Base-by-base conservation (phyloP, 139 green algal genomes). In the Chlamydomonas applanata region DNA sequence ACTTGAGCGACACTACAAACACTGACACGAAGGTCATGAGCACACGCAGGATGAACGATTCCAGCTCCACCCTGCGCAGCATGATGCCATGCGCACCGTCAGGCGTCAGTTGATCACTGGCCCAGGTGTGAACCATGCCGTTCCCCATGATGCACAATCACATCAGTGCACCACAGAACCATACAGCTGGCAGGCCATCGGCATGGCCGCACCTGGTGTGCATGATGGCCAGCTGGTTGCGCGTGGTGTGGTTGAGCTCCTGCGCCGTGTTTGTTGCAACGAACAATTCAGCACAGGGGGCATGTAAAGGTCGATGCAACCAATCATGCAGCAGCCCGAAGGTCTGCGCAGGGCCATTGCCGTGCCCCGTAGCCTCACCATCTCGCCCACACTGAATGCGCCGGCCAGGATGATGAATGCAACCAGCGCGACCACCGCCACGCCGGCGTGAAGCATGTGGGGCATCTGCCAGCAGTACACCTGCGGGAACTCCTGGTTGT, bases 401-500 rank as follows among this genome's bases (percentile, higher is more conserved):
- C 17, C 14, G 22, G 65, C 65, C 65, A 72, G 40, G 3, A 72
- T 4, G 3, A 72, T 2, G 44, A 72, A 72, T 17, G 54, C 22
- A 35, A 59, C 19, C 2, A 59, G 17, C 19, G 65, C 34, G 13
- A 60, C n/a, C 9, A 57, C 65, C 2, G 65, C 65, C 40, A 72
- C 65, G 4, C 14, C 24, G 2, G 40, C 65, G 44, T 72, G 65
- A 24, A 72, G 59, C 20, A 72, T 14, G 65, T 72, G 65, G 3
- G 65, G 65, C 36, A 72, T 60, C n/a, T 20, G 16, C 40, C 40
- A 72, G 65, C 65, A 72, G n/a, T 62, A 67, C 27, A 74, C 7
- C 1, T 62, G 27, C 1, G 74, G 66, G 32, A 81, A 81, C 45
- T 76, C 45, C 34, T 81, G 68, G 45, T 76, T 81, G 59, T 71